Evolutionary conservation across 345 rosid genomes (phyloP).

Genomic region (Camelina neglecta): DNA sequence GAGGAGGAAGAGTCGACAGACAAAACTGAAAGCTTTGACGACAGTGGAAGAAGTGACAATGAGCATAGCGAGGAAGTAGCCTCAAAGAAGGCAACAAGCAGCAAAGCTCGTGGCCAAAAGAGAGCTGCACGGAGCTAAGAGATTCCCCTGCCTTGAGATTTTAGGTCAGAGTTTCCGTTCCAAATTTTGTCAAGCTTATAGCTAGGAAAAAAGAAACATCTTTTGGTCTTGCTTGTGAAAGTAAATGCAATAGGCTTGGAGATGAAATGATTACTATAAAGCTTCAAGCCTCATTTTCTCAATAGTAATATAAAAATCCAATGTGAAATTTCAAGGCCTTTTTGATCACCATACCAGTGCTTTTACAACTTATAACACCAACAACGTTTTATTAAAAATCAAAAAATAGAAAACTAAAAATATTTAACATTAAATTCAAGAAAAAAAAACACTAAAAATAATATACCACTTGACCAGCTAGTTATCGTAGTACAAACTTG

Average conservation of each 20-base stretch:
- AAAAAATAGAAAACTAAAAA: background rate
- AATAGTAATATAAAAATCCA: background rate
- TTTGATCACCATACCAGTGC: background rate
- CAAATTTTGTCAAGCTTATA: background rate
- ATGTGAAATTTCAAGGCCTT: background rate
- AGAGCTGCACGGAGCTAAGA: slow-evolving; percentile 43
- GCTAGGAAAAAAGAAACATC: background rate
- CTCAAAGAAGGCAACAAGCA: slow-evolving; percentile 45
- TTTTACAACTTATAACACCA: background rate
- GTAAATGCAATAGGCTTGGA: background rate
- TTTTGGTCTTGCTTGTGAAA: background rate
- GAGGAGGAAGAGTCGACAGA: slow-evolving; percentile 65
- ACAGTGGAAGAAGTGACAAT: slow-evolving; percentile 51
- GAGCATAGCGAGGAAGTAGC: slow-evolving; percentile 52
- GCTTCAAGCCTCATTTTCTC: background rate
- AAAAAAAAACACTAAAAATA: too few relatives aligned
- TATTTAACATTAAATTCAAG: too few relatives aligned
- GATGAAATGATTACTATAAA: background rate
- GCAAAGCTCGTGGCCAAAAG: slow-evolving; percentile 52
- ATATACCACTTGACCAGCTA: too few relatives aligned
- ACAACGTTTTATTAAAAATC: background rate
- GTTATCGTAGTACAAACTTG: too few relatives aligned
- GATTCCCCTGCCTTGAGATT: background rate
- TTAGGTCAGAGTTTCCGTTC: slow-evolving; percentile 2
- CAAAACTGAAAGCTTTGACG: slow-evolving; percentile 66